Evolutionary conservation across 305 asterid genomes (phyloP), one percentile per base, ranked within the genome.

Genomic region (Fraxinus sp.): DNA sequence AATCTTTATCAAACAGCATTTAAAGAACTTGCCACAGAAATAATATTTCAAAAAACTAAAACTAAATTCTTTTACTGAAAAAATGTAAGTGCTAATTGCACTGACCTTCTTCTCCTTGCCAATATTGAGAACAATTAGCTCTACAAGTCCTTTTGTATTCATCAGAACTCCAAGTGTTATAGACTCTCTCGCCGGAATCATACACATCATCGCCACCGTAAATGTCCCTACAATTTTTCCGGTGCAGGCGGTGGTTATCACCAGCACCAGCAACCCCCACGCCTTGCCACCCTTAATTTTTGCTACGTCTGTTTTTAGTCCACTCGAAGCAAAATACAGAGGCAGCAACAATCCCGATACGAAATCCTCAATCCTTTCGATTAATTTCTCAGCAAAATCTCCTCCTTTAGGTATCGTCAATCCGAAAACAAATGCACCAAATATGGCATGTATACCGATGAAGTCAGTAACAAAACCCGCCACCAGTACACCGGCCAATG

Each of bases 101-200:
- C 82, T 37, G 22, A 89, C 93, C 91, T 87, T 86, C 71, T 86
- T 88, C 73, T 89, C 93, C 80, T 79, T 91, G 78, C 93, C 93
- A 64, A 90, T 90, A 78, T 89, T 90, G 10, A 90, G 89, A 39
- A 90, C 92, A 78, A 89, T 90, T 78, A 89, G 84, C 87, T 90
- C 92, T 79, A 90, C 92, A 43, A 90, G 59, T 52, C 92, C 92
- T 72, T 90, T 90, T 0, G 92, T 90, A 72, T 90, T 90, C 92
- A 90, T 90, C 86, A 90, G 75, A 72, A 90, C 84, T 0, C 92
- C 92, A 26, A 90, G 87, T 26, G 89, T 85, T 3, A 88, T 7
- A 5, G 91, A 76, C 78, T 88, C 93, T 84, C 86, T 87, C 66
- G 84, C 87, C 77, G 91, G 90, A 68, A 87, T 85, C 87, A 9